phyloP scores from a whole-genome alignment of 768 basidiomycete species.

The Pulveroboletus frians region DNA sequence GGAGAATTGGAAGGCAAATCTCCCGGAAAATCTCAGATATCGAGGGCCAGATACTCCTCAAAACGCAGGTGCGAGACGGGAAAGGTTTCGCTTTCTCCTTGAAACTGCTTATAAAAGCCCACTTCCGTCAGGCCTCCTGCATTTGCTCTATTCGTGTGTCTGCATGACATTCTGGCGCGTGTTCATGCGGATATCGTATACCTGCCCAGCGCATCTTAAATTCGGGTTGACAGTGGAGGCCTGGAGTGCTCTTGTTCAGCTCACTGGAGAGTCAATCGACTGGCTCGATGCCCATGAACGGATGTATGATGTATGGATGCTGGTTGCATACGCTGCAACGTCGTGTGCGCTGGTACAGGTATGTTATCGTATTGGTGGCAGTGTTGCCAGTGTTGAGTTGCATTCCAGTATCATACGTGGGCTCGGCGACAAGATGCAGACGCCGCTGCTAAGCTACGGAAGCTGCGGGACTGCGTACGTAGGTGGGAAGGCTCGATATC shows the following conservation, averaged over 20 bases:
- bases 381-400: slow-evolving; percentile 7
- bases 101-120: slow-evolving; percentile 1
- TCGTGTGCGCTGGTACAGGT: slow-evolving; percentile 91
- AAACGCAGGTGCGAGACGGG: slow-evolving; percentile 53
- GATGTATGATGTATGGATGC: slow-evolving; percentile 80
- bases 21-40: slow-evolving; percentile 78
- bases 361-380: slow-evolving; percentile 17
- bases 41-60: slow-evolving; percentile 61
- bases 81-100: not conserved
- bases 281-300: slow-evolving; percentile 83
- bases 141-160: slow-evolving; percentile 82
- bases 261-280: slow-evolving; percentile 79
- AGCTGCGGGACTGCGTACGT: slow-evolving; percentile 77
- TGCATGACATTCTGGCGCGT: slow-evolving; percentile 98
- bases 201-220: slow-evolving; percentile 84
- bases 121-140: slow-evolving; percentile 62
- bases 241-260: slow-evolving; percentile 67
- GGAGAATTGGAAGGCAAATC: slow-evolving; percentile 68
- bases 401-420: slow-evolving; percentile 83
- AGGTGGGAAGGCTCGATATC: slow-evolving; percentile 85
- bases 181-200: slow-evolving; percentile 96
- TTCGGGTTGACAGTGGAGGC: slow-evolving; percentile 76
- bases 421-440: slow-evolving; percentile 74
- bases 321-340: slow-evolving; percentile 84
- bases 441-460: slow-evolving; percentile 69